Evolutionary conservation across 306 rosid species (phyloP), one percentile per base, ranked within the genome.

Genomic region (Cucumis melo): DNA sequence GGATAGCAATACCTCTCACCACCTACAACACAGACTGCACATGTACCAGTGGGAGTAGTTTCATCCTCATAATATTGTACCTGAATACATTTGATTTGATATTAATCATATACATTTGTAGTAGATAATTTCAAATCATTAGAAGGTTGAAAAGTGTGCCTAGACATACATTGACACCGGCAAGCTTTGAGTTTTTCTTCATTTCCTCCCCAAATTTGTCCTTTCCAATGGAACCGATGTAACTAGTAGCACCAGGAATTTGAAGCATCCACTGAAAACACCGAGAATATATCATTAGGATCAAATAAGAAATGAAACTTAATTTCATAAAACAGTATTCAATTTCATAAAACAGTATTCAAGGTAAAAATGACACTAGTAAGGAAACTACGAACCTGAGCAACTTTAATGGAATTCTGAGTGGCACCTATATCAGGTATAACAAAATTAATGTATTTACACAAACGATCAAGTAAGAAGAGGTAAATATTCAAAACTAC

Each of bases 21-120:
- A 76, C 97, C 97, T 74, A 83, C 91, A 27, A 93, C 88, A 85
- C 98, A 91, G 71, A 91, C 98, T 86, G 91, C 98, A 87, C 98
- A 93, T 68, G 98, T 93, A 78, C 98, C 98, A 0, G 98, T 93
- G 66, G 98, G 96, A 78, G 93, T 82, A 61, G 80, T 81, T 53
- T 90, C 98, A 56, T 90, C 93, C 84, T 90, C 92, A 51, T 89
- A 92, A 78, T 94, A 94, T 66, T 94, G 91, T 41, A 89, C 99
- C 99, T 94, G 83, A 75, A 19, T 44, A 59, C 72, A 61, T 41
- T 27, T 68, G 34, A 67, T 42, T 39, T 67, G 6, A 44, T 21
- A 12, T 42, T 44, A 68, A 68, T 44, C 27, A 66, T 36, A n/a
- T 9, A 66, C 50, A 21, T 68, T 44, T 42, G 39, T 68, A 68